Conservation (phyloP, 139 green algal species). For the Coccomyxa sp. region DNA sequence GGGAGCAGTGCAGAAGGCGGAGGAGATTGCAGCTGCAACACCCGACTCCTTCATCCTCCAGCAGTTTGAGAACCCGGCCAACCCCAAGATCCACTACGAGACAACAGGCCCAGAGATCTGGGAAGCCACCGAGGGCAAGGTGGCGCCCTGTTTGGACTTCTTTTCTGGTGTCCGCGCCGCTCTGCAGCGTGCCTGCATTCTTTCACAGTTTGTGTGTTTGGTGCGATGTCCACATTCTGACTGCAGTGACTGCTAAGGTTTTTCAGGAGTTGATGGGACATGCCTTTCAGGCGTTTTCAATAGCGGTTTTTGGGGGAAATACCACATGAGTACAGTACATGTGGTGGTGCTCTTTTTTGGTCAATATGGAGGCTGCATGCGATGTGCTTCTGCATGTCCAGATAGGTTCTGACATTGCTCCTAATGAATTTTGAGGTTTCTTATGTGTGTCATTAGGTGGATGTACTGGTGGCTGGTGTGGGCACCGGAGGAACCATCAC, state of each 20-base stretch:
- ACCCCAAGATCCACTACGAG: constrained; percentile 79
- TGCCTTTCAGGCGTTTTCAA: too few relatives aligned
- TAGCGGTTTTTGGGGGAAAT: too few relatives aligned
- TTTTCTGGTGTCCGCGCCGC: too few relatives aligned
- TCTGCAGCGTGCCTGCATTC: neutral
- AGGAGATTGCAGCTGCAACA: constrained; percentile 53
- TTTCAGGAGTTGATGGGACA: too few relatives aligned
- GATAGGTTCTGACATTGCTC: too few relatives aligned
- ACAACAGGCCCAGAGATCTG: constrained; percentile 97
- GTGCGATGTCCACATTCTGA: too few relatives aligned
- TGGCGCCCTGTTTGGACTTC: neutral
- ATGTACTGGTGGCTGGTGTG: constrained; percentile 62
- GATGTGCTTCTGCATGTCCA: too few relatives aligned
- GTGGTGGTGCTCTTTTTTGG: too few relatives aligned
- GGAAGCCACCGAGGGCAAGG: constrained; percentile 77
- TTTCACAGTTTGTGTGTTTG: neutral
- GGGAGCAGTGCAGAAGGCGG: constrained; percentile 47
- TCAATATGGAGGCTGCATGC: too few relatives aligned
- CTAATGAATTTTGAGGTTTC: too few relatives aligned
- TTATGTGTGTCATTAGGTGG: constrained; percentile 7
- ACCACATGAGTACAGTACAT: too few relatives aligned
- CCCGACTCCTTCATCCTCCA: constrained; percentile 59
- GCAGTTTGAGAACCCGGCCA: constrained; percentile 70
- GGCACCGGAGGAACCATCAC: constrained; percentile 91
- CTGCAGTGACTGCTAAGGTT: too few relatives aligned